Evolutionary conservation across 441 rosid species (phyloP).

Genomic region (Corymbia calophylla): DNA sequence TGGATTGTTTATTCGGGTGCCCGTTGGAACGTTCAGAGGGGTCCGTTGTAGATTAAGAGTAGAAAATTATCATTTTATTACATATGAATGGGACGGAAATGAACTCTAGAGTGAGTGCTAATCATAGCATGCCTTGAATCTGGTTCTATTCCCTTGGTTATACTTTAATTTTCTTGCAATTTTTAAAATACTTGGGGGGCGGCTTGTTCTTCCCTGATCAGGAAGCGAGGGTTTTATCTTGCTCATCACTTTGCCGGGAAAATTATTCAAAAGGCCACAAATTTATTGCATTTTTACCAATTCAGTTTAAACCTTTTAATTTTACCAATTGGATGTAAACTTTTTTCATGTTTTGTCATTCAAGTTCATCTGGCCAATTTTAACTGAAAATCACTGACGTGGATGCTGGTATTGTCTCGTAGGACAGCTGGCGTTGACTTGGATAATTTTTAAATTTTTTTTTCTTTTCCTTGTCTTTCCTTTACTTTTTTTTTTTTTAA

Average conservation of each 20-base stretch:
- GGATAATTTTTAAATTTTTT: no score
- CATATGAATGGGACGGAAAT: not conserved
- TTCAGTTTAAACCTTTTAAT: no score
- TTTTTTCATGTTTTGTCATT: no score
- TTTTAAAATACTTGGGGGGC: not conserved
- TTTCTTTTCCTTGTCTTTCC: no score
- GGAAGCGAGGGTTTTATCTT: not conserved
- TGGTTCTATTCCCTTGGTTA: not conserved
- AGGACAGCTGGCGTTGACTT: accelerated
- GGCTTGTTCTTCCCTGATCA: not conserved
- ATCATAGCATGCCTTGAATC: not conserved
- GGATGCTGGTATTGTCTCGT: accelerated
- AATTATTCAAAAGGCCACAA: not conserved
- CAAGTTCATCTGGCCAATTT: not conserved
- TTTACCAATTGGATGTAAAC: no score
- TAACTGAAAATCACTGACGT: no score
- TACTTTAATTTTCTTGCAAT: not conserved
- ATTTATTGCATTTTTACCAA: no score
- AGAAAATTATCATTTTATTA: not conserved
- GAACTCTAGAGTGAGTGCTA: not conserved
- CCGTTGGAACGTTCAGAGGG: not conserved
- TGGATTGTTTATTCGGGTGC: not conserved
- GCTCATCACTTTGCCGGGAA: not conserved
- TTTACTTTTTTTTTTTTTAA: no score
- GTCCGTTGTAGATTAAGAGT: not conserved